These are phyloP conservation scores for Rhinocladiella similis DNA, from an alignment of 2,329 filamentous ascomycete genomes.

Conservation along the genomic window DNA sequence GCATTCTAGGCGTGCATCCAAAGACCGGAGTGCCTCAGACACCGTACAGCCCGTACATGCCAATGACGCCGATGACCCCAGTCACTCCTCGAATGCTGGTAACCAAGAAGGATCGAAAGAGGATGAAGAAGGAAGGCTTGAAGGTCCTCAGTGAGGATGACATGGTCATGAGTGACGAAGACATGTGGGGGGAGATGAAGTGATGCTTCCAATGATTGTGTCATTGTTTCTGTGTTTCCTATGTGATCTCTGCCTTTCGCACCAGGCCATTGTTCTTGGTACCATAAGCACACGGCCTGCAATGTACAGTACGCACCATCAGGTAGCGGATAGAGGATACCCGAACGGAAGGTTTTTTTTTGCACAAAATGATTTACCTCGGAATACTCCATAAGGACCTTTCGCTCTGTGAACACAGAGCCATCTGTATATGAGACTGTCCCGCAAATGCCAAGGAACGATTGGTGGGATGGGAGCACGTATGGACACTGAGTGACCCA, in stretches of 20 bases:
- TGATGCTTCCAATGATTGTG: background rate
- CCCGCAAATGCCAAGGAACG: background rate
- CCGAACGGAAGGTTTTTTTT: background rate
- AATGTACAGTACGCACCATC: background rate
- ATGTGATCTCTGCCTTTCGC: background rate
- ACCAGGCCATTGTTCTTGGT: background rate
- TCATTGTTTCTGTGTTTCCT: background rate
- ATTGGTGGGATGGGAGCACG: background rate
- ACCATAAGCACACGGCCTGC: background rate
- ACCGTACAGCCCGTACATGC: slow-evolving; percentile 53
- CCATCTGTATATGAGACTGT: background rate
- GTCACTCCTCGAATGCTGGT: slow-evolving; percentile 44
- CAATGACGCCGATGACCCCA: slow-evolving; percentile 51
- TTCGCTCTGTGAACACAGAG: background rate
- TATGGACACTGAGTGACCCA: background rate
- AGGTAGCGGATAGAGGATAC: background rate
- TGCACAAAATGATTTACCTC: background rate
- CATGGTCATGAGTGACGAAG: slow-evolving; percentile 45
- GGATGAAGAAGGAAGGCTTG: slow-evolving; percentile 43
- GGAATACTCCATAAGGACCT: background rate
- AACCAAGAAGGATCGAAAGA: slow-evolving; percentile 45
- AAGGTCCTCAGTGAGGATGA: slow-evolving; percentile 49
- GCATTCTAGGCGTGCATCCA: slow-evolving; percentile 37
- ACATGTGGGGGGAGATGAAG: slow-evolving; percentile 44
- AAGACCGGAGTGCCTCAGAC: slow-evolving; percentile 48